Evolutionary conservation across 1,284 basidiomycete species (phyloP).

Genomic region (Malassezia japonica): DNA sequence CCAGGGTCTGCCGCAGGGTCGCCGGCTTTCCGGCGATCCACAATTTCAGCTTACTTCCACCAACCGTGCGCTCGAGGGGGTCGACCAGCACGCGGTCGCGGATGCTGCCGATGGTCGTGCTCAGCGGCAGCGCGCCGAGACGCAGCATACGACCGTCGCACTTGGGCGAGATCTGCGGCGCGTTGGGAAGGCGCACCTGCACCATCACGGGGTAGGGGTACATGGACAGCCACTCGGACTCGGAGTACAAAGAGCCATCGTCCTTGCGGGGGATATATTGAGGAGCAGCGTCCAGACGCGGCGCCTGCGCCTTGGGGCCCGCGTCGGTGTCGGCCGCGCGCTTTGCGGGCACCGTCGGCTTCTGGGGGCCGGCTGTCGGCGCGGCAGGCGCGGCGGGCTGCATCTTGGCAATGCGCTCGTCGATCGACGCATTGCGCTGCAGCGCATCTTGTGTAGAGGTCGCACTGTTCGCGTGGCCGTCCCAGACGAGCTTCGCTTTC

Average conservation of each 20-base stretch:
- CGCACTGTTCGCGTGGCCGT: slow-evolving; percentile 36
- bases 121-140: slow-evolving; percentile 24
- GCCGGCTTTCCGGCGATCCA: slow-evolving; percentile 29
- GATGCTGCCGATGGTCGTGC: slow-evolving; percentile 19
- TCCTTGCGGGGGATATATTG: slow-evolving; percentile 13
- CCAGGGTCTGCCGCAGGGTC: slow-evolving; percentile 41
- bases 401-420: slow-evolving; percentile 24
- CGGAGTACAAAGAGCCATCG: slow-evolving; percentile 26
- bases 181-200: slow-evolving; percentile 23
- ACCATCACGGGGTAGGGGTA: slow-evolving; percentile 29
- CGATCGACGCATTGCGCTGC: slow-evolving; percentile 23
- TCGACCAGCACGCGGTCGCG: slow-evolving; percentile 37
- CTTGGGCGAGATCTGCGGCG: slow-evolving; percentile 15
- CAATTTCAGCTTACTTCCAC: slow-evolving; percentile 39
- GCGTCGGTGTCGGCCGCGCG: slow-evolving; percentile 6
- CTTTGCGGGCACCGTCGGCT: slow-evolving; percentile 14
- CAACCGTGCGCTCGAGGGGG: slow-evolving; percentile 26
- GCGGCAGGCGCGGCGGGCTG: slow-evolving; percentile 18
- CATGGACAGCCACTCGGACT: slow-evolving; percentile 32
- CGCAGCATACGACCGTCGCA: slow-evolving; percentile 28
- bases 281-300: not conserved
- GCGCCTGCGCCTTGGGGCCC: not conserved
- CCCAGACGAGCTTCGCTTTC: slow-evolving; percentile 45
- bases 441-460: slow-evolving; percentile 26
- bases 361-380: slow-evolving; percentile 1